phyloP scores from a whole-genome alignment of 1,139 yeast genomes.

The Yamadazyma buinensis region DNA sequence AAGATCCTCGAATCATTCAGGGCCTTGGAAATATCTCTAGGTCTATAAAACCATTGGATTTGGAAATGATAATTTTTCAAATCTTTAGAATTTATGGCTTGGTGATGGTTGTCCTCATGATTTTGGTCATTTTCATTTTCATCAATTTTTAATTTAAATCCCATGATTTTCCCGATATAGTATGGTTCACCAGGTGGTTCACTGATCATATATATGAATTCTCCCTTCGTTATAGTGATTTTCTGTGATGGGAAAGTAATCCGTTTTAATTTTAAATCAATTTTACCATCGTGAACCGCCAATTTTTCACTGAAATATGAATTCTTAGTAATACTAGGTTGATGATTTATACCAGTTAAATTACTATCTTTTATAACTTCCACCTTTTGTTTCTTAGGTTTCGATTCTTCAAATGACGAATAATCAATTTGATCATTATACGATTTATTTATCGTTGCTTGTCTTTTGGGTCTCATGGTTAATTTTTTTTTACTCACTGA shows the following conservation, averaged over 20 bases:
- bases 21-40: slow-evolving; percentile 73
- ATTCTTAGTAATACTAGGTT: slow-evolving; percentile 25
- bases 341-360: slow-evolving; percentile 31
- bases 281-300: slow-evolving; percentile 31
- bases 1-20: slow-evolving; percentile 70
- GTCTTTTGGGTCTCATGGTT: slow-evolving; percentile 37
- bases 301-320: slow-evolving; percentile 39
- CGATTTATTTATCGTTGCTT: slow-evolving; percentile 43
- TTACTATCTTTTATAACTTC: not conserved
- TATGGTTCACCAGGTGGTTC: slow-evolving; percentile 97
- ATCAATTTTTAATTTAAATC: slow-evolving; percentile 47
- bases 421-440: slow-evolving; percentile 39
- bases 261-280: slow-evolving; percentile 28
- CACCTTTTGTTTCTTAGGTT: slow-evolving; percentile 1
- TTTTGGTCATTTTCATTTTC: slow-evolving; percentile 43
- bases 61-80: slow-evolving; percentile 57
- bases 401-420: slow-evolving; percentile 24
- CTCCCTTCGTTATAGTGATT: slow-evolving; percentile 45
- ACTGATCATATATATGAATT: slow-evolving; percentile 78
- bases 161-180: slow-evolving; percentile 81
- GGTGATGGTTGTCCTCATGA: not conserved
- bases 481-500: slow-evolving; percentile 1
- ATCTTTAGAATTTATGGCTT: slow-evolving; percentile 5
- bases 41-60: slow-evolving; percentile 91
- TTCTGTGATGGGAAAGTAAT: slow-evolving; percentile 20